Evolutionary conservation across 176 grass and related monocot genomes (phyloP).

Genomic region (Triticum monococcum): DNA sequence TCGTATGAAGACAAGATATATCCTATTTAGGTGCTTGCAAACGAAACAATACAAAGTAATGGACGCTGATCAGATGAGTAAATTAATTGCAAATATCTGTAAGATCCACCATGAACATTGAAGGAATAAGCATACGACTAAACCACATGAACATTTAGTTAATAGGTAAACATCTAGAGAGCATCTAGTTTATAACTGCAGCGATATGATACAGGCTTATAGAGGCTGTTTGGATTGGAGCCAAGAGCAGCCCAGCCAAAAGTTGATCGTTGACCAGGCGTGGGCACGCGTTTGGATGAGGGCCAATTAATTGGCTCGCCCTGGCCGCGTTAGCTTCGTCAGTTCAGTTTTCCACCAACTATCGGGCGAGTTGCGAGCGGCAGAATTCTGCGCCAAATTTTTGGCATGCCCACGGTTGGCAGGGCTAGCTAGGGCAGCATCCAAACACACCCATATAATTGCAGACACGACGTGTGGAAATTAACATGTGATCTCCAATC

Average conservation of each 20-base stretch:
- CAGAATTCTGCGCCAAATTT: no score
- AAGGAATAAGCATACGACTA: not conserved
- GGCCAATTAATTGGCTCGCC: no score
- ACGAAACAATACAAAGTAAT: not conserved
- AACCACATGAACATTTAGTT: not conserved
- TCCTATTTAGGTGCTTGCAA: not conserved
- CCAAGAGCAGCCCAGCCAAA: no score
- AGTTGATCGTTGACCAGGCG: no score
- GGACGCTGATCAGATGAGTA: not conserved
- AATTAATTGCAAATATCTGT: not conserved
- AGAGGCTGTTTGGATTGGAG: no score
- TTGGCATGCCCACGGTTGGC: no score
- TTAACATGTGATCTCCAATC: not conserved
- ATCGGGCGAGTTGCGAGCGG: no score
- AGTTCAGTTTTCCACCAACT: no score
- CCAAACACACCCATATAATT: not conserved
- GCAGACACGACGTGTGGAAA: not conserved
- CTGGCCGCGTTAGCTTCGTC: no score
- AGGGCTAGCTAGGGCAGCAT: no score
- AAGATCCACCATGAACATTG: not conserved
- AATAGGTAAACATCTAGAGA: not conserved
- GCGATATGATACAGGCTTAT: not conserved
- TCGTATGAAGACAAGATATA: not conserved
- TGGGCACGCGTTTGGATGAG: no score
- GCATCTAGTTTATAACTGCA: slow-evolving; percentile 5